Base-by-base conservation (phyloP, 805 yeast genomes). In the Nakazawaea wickerhamii region DNA sequence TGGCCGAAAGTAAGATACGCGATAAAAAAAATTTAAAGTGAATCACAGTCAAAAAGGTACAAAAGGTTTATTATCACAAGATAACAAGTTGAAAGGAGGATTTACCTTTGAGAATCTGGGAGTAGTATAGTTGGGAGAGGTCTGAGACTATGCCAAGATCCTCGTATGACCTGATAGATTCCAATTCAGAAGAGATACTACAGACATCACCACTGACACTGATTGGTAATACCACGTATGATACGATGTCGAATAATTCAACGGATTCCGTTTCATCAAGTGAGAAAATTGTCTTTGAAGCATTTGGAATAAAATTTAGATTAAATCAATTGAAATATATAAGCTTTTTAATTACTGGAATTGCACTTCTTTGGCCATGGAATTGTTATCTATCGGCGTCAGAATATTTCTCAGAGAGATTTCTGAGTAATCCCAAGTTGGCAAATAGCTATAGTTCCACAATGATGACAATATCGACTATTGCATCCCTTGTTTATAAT, bases 321-420 rank as follows among this genome's bases (percentile, higher is more conserved):
- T 46, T 63, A 4, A 35, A 51, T 0, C 45, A 50, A 9, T 39
- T 64, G n/a, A 60, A 59, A 36, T 86, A 84, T 54, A 21, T 71
- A 9, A 76, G 91, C 0, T 88, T 83, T 54, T 62, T 79, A 19
- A 51, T 76, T 10, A 71, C 85, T 6, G 97, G 97, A 0, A 70
- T 87, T 11, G 83, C 95, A 1, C 68, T 84, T 17, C 68, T 91
- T 17, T 91, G 98, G 97, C 98, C 98, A 0, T 91, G 98, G 96
- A 93, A 91, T 67, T 80, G 93, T 51, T 82, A 90, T 49, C 63
- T 93, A 8, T 79, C 95, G 1, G 96, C 96, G 0, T 76, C 95
- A 0, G 83, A 84, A 7, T 89, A 87, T 61, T 87, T 88, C 54
- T 70, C 74, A 45, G 72, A 75, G 49, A 58, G 89, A 51, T 77